A percentile compares a stretch with the other conserved stretches of the same genome.
phyloP scores from a whole-genome alignment of 768 basidiomycete genomes.

The Trametes cinnabarina region DNA sequence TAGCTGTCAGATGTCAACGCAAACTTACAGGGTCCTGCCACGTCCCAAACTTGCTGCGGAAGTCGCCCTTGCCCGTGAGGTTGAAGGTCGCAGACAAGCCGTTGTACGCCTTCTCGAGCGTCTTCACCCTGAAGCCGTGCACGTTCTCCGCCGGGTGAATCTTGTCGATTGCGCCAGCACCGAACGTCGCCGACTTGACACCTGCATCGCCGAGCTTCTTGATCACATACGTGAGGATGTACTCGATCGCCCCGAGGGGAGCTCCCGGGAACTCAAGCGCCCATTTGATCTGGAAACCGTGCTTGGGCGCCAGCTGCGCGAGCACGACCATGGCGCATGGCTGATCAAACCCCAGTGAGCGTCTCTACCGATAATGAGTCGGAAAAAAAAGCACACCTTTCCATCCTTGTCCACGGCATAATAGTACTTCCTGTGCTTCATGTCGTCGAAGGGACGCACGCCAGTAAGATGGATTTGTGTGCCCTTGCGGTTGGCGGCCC shows the following conservation, averaged over 20 bases:
- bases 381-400: constrained; percentile 26
- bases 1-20: no score
- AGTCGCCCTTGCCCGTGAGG: constrained; percentile 38
- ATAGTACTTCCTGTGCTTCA: constrained; percentile 41
- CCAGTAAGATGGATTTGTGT: constrained; percentile 53
- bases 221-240: constrained; percentile 39
- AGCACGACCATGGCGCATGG: constrained; percentile 40
- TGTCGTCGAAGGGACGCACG: constrained; percentile 39
- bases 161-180: constrained; percentile 36
- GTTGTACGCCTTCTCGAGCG: constrained; percentile 41
- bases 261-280: constrained; percentile 44
- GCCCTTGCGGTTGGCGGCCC: constrained; percentile 53
- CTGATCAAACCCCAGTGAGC: constrained; percentile 9
- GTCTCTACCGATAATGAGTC: not conserved
- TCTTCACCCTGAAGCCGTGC: constrained; percentile 32
- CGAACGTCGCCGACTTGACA: constrained; percentile 38
- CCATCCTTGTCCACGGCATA: constrained; percentile 38
- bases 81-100: constrained; percentile 35
- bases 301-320: constrained; percentile 37
- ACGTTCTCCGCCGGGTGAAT: constrained; percentile 34
- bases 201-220: constrained; percentile 37
- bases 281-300: constrained; percentile 48
- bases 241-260: constrained; percentile 39
- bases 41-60: constrained; percentile 37
- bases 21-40: constrained; percentile 32